Conservation (phyloP, 495 filamentous ascomycete species). For the Xylaria cubensis region DNA sequence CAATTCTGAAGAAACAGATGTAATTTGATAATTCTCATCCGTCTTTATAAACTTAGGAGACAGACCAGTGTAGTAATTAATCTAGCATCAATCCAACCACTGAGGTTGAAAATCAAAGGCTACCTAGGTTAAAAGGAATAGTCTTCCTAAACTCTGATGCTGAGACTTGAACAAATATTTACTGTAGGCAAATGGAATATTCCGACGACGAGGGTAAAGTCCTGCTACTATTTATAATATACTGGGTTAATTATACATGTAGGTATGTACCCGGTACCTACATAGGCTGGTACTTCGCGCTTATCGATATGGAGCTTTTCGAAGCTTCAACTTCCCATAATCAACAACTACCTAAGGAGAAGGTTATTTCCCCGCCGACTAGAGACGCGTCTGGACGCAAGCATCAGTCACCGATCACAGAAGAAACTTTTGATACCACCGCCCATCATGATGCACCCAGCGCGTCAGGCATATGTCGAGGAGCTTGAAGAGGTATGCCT, state of each 20-base stretch:
- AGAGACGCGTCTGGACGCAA: neutral
- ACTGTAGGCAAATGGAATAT: no score
- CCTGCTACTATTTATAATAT: no score
- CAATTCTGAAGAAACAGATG: neutral
- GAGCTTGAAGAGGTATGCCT: constrained; percentile 76
- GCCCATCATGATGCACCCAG: constrained; percentile 78
- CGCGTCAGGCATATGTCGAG: constrained; percentile 95
- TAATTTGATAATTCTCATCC: neutral
- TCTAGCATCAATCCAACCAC: neutral
- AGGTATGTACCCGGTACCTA: no score
- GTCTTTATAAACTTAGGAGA: no score
- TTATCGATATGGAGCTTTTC: constrained; percentile 31
- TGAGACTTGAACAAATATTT: no score
- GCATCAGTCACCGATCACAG: neutral
- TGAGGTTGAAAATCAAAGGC: neutral
- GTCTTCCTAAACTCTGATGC: no score
- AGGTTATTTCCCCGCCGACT: neutral
- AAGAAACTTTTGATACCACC: neutral
- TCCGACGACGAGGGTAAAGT: no score
- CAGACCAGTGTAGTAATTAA: no score
- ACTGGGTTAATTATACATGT: no score
- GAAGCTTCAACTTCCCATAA: constrained; percentile 22
- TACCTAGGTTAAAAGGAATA: no score
- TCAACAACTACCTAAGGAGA: neutral
- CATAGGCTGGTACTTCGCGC: neutral